Evolutionary conservation across 257 asterid species (phyloP), one percentile per base, ranked within the genome.

Genomic region (Jasminum sambac): DNA sequence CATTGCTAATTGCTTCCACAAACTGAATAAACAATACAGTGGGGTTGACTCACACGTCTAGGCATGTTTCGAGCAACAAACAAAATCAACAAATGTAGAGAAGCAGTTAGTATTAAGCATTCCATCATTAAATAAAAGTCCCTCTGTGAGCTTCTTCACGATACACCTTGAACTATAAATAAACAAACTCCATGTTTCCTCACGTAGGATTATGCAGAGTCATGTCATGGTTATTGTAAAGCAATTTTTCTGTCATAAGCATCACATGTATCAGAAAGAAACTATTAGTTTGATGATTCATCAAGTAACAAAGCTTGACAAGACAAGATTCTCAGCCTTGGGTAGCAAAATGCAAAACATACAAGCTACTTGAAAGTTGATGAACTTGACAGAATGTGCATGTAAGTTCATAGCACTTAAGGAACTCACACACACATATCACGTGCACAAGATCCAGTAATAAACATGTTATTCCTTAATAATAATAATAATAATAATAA

Each of bases 391-490:
- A 24, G 61, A 21, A 55, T 10, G 34, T 55, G 62, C 62, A 55
- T 55, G 62, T 5, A 21, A 21, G 24, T 69, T 52, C 50, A 37
- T 58, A 66, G 25, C 36, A 39, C 61, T 60, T 52, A 23, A 42
- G 39, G 10, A 38, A 66, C 52, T 61, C 70, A 69, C 16, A 55
- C 6, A 71, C 3, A 37, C 37, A n/a, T 58, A 57, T 48, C 62
- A 77, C 64, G 55, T 52, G 36, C 72, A 63, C 26, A 60, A 55
- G 17, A 76, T n/a, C 64, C 69, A 58, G 61, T 50, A 70, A 75
- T 50, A 70, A 75, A 60, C 59, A 57, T 44, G 30, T 57, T 9
- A 55, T 10, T 55, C 6, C 34, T 23, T 21, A n/a, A n/a, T n/a
- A n/a, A n/a, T n/a, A n/a, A n/a, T n/a, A n/a, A n/a, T n/a, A n/a